A percentile compares a stretch with the other conserved stretches of the same genome.
Conservation (phyloP, 768 basidiomycete genomes). For the Coprinopsis marcescibilis region DNA sequence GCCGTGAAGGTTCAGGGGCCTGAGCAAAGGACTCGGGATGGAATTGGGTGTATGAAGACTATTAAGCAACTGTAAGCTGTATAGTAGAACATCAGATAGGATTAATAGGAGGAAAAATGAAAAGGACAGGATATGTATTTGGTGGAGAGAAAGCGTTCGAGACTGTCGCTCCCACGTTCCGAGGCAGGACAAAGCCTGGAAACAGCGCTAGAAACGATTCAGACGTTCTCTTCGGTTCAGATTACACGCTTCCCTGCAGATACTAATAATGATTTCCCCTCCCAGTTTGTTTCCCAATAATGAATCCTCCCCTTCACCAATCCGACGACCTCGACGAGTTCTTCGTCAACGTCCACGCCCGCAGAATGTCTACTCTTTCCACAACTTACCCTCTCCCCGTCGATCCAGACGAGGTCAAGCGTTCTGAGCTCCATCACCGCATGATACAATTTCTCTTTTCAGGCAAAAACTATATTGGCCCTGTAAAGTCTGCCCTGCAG, state of each 20-base stretch:
- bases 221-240: neutral
- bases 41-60: too few species aligned
- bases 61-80: too few species aligned
- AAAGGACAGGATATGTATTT: constrained; percentile 56
- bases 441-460: constrained; percentile 62
- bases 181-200: constrained; percentile 58
- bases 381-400: constrained; percentile 56
- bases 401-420: constrained; percentile 64
- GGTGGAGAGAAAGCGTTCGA: constrained; percentile 66
- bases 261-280: too few species aligned
- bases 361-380: constrained; percentile 52
- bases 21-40: too few species aligned
- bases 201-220: constrained; percentile 32
- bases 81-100: constrained; percentile 26
- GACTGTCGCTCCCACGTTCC: constrained; percentile 23
- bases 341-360: constrained; percentile 48
- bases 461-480: constrained; percentile 63
- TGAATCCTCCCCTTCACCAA: neutral
- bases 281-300: too few species aligned
- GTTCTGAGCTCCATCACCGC: constrained; percentile 57
- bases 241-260: too few species aligned
- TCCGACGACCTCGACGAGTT: constrained; percentile 28
- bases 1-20: constrained; percentile 54
- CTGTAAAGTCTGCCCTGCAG: constrained; percentile 51
- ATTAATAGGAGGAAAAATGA: constrained; percentile 54